These are phyloP conservation scores for Monilinia vaccinii-corymbosi DNA, from an alignment of 2,329 filamentous ascomycete species.

Conservation along the genomic window DNA sequence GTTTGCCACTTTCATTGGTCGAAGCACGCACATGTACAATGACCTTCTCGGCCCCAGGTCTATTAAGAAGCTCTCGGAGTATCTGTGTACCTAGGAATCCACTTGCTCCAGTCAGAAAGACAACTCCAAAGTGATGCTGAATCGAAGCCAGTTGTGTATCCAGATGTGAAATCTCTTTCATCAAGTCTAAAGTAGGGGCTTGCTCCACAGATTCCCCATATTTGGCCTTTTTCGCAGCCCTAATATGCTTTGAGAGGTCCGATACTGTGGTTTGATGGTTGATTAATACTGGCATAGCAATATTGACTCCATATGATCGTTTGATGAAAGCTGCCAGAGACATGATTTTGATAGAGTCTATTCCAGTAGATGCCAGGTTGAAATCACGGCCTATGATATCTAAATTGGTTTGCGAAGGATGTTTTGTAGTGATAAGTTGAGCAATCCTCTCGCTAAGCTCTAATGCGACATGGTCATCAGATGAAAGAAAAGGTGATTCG, in stretches of 20 bases:
- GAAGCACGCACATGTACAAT: not conserved
- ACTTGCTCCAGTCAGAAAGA: not conserved
- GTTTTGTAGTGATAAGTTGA: not conserved
- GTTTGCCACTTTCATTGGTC: not conserved
- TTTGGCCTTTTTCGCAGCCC: not conserved
- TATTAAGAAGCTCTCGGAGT: not conserved
- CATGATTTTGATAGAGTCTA: slow-evolving; percentile 13
- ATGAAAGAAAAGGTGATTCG: not conserved
- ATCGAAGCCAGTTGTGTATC: not conserved
- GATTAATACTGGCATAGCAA: slow-evolving; percentile 5
- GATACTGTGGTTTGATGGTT: slow-evolving; percentile 5
- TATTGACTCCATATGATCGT: not conserved
- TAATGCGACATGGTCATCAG: not conserved
- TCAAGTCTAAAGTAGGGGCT: not conserved
- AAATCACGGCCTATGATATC: slow-evolving; percentile 4
- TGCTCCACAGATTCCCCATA: not conserved
- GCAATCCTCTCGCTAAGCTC: not conserved
- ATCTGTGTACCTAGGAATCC: slow-evolving; percentile 1
- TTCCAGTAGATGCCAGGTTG: slow-evolving; percentile 4
- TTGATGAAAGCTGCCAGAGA: slow-evolving; percentile 9
- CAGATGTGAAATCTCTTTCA: not conserved
- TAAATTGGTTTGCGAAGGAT: not conserved
- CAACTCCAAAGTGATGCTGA: not conserved
- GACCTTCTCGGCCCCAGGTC: not conserved
- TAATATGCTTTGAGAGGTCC: slow-evolving; percentile 5